Evolutionary conservation across 2,329 filamentous ascomycete species (phyloP), one percentile per base, ranked within the genome.

Genomic region (Samsoniella hepiali): DNA sequence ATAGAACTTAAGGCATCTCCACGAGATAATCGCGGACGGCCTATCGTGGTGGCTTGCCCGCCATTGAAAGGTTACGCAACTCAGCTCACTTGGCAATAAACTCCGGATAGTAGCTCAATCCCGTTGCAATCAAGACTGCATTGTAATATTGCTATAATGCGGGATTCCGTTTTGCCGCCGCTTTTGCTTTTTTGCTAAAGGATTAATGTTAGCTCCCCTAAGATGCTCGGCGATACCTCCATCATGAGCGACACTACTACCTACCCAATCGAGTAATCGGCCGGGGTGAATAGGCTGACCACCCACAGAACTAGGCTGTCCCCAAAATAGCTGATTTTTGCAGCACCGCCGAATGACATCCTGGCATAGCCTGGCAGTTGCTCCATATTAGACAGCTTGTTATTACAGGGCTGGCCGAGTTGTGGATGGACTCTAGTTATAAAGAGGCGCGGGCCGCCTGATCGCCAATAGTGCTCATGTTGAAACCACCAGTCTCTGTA

Each of bases 231-330:
- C 36, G 45, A 51, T 49, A 50, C 44, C 22, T 40, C 32, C 44
- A 31, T 49, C 44, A 36, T 29, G 56, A 58, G 44, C 56, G 47
- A 44, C 58, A 60, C 29, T 53, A 15, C 36, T 11, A 62, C 50
- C 31, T 62, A 29, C 50, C 58, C 31, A 45, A 55, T 45, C 31
- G 59, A 55, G 59, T 32, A 62, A 62, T 7, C 6, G 27, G 34
- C 56, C 50, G 59, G 38, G 15, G 5, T 34, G 32, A 32, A 45
- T 9, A 55, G 17, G 40, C 58, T 62, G 58, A 55, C 58, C n/a
- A 32, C 7, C 36, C 32, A 4, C 36, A 15, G 27, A 29, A 31
- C 59, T 55, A 56, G 59, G 40, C 42, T 31, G 42, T 42, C 29
- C 11, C 49, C 17, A 61, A 54, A 61, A 54, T 59, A 59, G 31